These are phyloP conservation scores for Zasmidium cellare DNA, from an alignment of 2,329 filamentous ascomycete species.

Conservation along the genomic window DNA sequence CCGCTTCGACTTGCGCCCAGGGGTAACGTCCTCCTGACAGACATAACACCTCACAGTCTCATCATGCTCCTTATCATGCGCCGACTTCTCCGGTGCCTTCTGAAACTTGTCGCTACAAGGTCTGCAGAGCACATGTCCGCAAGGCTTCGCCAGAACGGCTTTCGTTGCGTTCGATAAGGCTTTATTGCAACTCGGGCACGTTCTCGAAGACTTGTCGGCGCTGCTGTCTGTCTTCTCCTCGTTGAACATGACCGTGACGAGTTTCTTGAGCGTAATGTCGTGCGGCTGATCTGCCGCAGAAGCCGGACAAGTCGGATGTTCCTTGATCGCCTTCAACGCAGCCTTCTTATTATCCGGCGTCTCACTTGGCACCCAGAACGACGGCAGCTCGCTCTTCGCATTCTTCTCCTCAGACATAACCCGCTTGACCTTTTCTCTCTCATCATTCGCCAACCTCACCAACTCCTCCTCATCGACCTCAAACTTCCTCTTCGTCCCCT, in stretches of 20 bases:
- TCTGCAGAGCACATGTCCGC: conserved; percentile 88
- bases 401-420: conserved; percentile 63
- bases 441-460: conserved; percentile 66
- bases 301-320: conserved; percentile 68
- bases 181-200: conserved; percentile 87
- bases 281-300: conserved; percentile 68
- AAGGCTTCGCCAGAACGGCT: conserved; percentile 80
- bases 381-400: conserved; percentile 72
- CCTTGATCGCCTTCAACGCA: conserved; percentile 57
- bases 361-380: conserved; percentile 89
- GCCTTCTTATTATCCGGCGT: conserved; percentile 59
- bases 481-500: conserved; percentile 72
- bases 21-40: conserved; percentile 75
- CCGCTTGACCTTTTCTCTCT: conserved; percentile 68
- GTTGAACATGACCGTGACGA: conserved; percentile 75
- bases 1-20: conserved; percentile 27
- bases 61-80: conserved; percentile 59
- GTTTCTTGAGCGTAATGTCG: conserved; percentile 71
- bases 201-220: conserved; percentile 43
- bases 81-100: conserved; percentile 55
- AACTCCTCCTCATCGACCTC: conserved; percentile 77
- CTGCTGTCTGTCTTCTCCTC: conserved; percentile 60
- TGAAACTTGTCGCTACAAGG: conserved; percentile 84
- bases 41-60: conserved; percentile 72
- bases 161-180: conserved; percentile 77